phyloP scores from a whole-genome alignment of 2,329 filamentous ascomycete genomes.

The Penicillium sp. region DNA sequence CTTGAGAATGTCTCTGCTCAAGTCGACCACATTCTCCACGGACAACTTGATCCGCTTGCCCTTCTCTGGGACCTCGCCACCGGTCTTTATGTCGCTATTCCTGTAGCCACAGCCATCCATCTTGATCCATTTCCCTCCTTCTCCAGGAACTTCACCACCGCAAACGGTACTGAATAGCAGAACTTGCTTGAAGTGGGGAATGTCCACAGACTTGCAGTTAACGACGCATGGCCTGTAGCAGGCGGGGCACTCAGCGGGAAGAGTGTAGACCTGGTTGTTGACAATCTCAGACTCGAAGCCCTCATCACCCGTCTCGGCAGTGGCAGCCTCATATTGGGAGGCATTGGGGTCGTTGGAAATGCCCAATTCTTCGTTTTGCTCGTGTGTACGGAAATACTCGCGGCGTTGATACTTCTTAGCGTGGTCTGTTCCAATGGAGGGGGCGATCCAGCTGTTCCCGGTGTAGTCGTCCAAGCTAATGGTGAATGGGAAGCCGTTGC shows the following conservation, averaged over 20 bases:
- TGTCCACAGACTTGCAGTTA: conserved; percentile 88
- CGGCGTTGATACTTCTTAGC: conserved; percentile 86
- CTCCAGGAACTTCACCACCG: conserved; percentile 41
- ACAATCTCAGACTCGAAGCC: conserved; percentile 71
- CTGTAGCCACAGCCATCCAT: conserved; percentile 69
- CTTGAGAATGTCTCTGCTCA: conserved; percentile 91
- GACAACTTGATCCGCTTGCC: conserved; percentile 77
- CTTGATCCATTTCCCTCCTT: background rate
- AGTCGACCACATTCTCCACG: conserved; percentile 65
- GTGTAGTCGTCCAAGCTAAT: conserved; percentile 84
- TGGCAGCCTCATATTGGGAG: conserved; percentile 27
- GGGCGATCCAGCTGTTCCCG: conserved; percentile 95
- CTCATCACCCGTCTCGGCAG: conserved; percentile 47
- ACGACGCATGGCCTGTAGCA: conserved; percentile 82
- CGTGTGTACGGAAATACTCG: conserved; percentile 74
- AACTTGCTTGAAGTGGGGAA: conserved; percentile 96
- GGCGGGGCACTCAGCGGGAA: conserved; percentile 86
- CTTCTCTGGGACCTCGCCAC: conserved; percentile 80
- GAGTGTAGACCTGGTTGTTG: conserved; percentile 86
- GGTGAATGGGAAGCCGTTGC: conserved; percentile 79
- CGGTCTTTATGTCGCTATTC: conserved; percentile 96
- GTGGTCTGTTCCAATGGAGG: conserved; percentile 61
- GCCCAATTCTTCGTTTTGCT: conserved; percentile 83
- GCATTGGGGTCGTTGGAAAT: conserved; percentile 53
- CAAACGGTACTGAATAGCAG: conserved; percentile 93